A percentile compares a stretch with the other conserved stretches of the same genome.
Conservation (phyloP, 345 rosid species). For the Melaleuca alternifolia region DNA sequence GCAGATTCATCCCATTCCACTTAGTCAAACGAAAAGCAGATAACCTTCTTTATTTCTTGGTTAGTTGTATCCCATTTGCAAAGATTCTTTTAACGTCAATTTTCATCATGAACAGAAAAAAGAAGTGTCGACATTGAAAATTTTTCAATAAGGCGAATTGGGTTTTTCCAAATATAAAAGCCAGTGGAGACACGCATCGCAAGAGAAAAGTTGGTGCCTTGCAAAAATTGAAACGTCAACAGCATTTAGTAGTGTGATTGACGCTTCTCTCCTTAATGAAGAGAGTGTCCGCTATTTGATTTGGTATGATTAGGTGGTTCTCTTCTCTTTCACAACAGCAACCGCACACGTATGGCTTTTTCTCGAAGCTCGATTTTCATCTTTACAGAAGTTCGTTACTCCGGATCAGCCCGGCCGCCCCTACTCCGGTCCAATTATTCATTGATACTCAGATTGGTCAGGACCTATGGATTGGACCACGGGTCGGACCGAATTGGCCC, state of each 20-base stretch:
- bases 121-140: background rate
- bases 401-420: background rate
- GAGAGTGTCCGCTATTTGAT: background rate
- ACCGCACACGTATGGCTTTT: background rate
- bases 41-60: background rate
- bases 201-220: background rate
- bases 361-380: background rate
- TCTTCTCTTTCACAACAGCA: background rate
- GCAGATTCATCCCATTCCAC: background rate
- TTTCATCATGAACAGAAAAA: background rate
- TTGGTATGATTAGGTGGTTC: background rate
- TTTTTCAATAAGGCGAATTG: background rate
- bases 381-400: background rate
- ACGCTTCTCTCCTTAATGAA: background rate
- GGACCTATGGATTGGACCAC: background rate
- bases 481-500: background rate
- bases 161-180: background rate
- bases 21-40: background rate
- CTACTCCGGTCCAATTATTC: background rate
- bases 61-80: background rate
- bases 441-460: background rate
- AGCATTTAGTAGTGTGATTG: background rate
- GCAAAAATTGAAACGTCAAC: background rate
- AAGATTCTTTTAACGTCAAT: background rate
- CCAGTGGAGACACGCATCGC: background rate